Conservation (phyloP, 1,284 basidiomycete genomes). For the Dichomitus squalens region DNA sequence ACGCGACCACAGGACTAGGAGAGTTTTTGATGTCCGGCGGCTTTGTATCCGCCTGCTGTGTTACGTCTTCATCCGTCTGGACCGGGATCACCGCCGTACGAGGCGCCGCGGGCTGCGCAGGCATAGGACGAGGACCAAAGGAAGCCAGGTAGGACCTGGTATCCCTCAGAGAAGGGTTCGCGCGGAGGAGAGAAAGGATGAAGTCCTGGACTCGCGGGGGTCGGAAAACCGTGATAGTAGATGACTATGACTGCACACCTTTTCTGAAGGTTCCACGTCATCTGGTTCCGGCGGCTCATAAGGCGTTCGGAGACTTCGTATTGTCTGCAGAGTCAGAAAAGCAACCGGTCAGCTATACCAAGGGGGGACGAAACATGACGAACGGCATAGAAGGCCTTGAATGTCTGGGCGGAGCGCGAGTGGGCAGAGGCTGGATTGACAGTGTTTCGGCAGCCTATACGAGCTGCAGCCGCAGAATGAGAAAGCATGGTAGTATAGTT, state of each 20-base stretch:
- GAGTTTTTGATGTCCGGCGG: slow-evolving; percentile 32
- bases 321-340: slow-evolving; percentile 41
- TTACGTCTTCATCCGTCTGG: slow-evolving; percentile 20
- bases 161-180: slow-evolving; percentile 92
- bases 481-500: slow-evolving; percentile 22
- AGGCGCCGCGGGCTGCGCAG: slow-evolving; percentile 26
- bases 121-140: slow-evolving; percentile 63
- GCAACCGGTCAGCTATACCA: not conserved
- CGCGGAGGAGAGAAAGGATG: slow-evolving; percentile 92
- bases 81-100: slow-evolving; percentile 16
- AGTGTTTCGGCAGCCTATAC: slow-evolving; percentile 14
- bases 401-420: slow-evolving; percentile 39
- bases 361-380: slow-evolving; percentile 20
- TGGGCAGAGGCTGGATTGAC: slow-evolving; percentile 10
- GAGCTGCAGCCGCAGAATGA: slow-evolving; percentile 20
- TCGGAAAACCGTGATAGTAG: not conserved
- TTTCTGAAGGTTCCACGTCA: slow-evolving; percentile 51
- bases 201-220: slow-evolving; percentile 71
- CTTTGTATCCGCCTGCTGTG: slow-evolving; percentile 21
- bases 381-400: slow-evolving; percentile 67
- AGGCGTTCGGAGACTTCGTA: slow-evolving; percentile 45
- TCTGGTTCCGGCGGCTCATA: slow-evolving; percentile 42
- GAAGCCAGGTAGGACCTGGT: slow-evolving; percentile 88
- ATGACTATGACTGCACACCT: slow-evolving; percentile 38
- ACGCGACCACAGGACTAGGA: slow-evolving; percentile 66